phyloP scores from a whole-genome alignment of 805 yeast species.

The Blastobotrys chiropterorum region DNA sequence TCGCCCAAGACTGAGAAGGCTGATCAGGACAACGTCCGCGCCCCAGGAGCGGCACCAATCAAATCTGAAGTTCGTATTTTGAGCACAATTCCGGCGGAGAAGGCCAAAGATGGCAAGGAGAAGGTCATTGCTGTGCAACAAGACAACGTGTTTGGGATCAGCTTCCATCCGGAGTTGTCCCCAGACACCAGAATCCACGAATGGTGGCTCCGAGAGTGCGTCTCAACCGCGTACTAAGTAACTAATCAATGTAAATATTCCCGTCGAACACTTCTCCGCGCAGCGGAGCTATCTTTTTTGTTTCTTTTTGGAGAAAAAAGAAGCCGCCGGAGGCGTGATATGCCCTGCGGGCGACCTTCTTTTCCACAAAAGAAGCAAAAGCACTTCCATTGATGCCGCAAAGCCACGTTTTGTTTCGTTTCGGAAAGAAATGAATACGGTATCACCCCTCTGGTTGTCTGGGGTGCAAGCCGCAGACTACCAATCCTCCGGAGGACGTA shows the following conservation, averaged over 20 bases:
- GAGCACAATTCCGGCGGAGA: slow-evolving; percentile 16
- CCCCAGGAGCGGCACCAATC: slow-evolving; percentile 7
- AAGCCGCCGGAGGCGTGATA: too few species aligned
- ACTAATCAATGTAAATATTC: not conserved
- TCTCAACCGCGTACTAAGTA: not conserved
- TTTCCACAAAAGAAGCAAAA: too few species aligned
- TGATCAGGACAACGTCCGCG: slow-evolving; percentile 8
- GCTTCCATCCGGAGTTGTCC: slow-evolving; percentile 75
- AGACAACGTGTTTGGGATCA: slow-evolving; percentile 60
- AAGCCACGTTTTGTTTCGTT: too few species aligned
- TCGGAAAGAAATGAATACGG: too few species aligned
- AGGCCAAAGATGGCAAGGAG: slow-evolving; percentile 17
- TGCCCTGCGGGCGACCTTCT: too few species aligned
- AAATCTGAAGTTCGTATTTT: slow-evolving; percentile 14
- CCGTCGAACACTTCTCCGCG: too few species aligned
- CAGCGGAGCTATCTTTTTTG: too few species aligned
- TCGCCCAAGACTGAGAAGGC: slow-evolving; percentile 1
- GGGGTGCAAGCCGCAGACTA: too few species aligned
- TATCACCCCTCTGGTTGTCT: too few species aligned
- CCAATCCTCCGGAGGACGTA: too few species aligned
- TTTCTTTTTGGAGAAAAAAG: too few species aligned
- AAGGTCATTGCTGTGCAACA: slow-evolving; percentile 69
- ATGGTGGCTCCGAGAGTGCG: slow-evolving; percentile 48
- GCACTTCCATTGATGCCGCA: too few species aligned
- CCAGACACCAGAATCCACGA: slow-evolving; percentile 55